Conservation (phyloP, 1,284 basidiomycete species). For the Sporisorium sorghi region DNA sequence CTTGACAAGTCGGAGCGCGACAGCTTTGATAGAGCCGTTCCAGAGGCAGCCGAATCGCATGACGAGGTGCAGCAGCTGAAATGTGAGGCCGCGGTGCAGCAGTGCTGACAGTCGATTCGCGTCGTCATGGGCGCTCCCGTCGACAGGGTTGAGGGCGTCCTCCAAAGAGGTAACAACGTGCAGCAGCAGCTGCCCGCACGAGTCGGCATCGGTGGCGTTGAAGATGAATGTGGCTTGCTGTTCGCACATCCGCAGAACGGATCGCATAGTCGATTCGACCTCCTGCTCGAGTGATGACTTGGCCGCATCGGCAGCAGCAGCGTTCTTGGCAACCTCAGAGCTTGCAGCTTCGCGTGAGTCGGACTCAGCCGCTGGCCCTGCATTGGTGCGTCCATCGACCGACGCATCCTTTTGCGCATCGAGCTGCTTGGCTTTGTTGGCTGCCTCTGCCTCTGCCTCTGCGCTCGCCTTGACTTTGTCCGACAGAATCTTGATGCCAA, state of each 20-base stretch:
- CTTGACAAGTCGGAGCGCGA: slow-evolving; percentile 25
- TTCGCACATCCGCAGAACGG: slow-evolving; percentile 41
- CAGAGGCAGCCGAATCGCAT: slow-evolving; percentile 46
- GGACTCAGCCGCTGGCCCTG: neutral
- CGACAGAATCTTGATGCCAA: slow-evolving; percentile 38
- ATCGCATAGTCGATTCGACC: slow-evolving; percentile 24
- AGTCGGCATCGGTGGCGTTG: slow-evolving; percentile 47
- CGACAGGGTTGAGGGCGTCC: neutral
- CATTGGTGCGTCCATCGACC: neutral
- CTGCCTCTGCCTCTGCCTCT: neutral
- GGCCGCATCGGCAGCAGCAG: neutral
- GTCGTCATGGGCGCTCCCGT: neutral
- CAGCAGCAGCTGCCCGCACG: slow-evolving; percentile 29
- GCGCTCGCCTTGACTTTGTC: slow-evolving; percentile 25
- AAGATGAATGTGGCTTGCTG: slow-evolving; percentile 41
- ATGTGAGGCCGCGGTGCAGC: slow-evolving; percentile 9
- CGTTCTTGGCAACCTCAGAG: neutral
- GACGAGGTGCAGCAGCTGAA: slow-evolving; percentile 37
- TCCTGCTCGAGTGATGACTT: slow-evolving; percentile 3
- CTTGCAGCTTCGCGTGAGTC: neutral
- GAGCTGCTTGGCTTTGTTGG: slow-evolving; percentile 3
- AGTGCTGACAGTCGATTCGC: slow-evolving; percentile 2
- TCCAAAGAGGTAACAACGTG: slow-evolving; percentile 32
- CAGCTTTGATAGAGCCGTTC: slow-evolving; percentile 24
- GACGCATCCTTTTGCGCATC: neutral